These are phyloP conservation scores for Ramicandelaber brevisporus DNA, from an alignment of 192 early-diverging fungal genomes.

Conservation along the genomic window DNA sequence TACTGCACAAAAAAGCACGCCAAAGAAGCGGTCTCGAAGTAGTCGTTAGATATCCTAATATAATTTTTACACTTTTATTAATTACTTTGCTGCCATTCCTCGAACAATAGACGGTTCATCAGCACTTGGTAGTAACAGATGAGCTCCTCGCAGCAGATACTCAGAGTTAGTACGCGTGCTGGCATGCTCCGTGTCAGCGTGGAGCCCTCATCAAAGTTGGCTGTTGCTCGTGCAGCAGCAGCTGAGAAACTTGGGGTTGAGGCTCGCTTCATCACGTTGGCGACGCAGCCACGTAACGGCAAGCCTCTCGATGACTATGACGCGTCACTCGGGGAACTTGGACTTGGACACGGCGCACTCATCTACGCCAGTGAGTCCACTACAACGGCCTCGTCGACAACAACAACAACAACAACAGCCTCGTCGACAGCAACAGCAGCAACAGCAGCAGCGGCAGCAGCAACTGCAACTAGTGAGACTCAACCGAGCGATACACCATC, in stretches of 20 bases:
- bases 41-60: no score
- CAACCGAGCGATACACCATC: not conserved
- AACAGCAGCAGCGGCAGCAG: not conserved
- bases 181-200: conserved; percentile 16
- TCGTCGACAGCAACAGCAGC: conserved; percentile 5
- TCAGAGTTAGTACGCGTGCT: conserved; percentile 13
- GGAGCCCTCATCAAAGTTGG: conserved; percentile 7
- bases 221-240: no score
- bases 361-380: conserved; percentile 8
- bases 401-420: conserved; percentile 7
- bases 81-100: no score
- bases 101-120: no score
- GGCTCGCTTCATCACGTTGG: conserved; percentile 9
- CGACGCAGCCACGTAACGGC: conserved; percentile 5
- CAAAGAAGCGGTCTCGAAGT: no score
- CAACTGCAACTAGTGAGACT: not conserved
- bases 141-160: no score
- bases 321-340: conserved; percentile 7
- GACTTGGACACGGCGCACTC: conserved; percentile 14
- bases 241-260: conserved; percentile 7
- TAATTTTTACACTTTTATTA: no score
- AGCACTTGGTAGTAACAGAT: no score
- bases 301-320: conserved; percentile 11
- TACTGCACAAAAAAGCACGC: no score
- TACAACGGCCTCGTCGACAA: conserved; percentile 7